These are phyloP conservation scores for Ehretia macrophylla DNA, from an alignment of 257 asterid genomes.

Conservation along the genomic window DNA sequence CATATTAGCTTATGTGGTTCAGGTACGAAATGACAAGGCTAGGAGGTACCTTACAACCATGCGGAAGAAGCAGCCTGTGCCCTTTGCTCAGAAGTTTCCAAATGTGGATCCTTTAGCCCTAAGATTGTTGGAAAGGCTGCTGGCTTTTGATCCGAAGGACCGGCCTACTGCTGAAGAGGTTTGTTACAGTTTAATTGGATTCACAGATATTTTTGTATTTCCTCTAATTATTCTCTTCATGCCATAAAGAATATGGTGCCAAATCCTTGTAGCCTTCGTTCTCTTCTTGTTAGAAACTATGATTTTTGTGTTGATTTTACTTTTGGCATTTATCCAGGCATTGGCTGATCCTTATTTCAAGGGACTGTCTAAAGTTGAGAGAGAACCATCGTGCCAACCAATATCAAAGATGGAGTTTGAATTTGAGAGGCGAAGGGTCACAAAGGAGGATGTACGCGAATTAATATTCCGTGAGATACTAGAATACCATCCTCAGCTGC, in stretches of 20 bases:
- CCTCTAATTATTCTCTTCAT: too few species aligned
- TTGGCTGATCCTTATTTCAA: conserved; percentile 78
- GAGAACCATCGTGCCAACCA: conserved; percentile 80
- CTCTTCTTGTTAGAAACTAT: background rate
- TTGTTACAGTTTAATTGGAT: conserved; percentile 13
- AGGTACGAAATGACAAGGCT: conserved; percentile 92
- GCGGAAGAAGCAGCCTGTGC: conserved; percentile 73
- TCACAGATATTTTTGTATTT: background rate
- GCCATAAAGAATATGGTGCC: background rate
- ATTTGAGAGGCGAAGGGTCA: conserved; percentile 82
- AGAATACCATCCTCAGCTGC: conserved; percentile 84
- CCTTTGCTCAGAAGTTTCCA: conserved; percentile 69
- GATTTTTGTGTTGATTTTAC: conserved; percentile 1
- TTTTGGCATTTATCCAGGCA: conserved; percentile 38
- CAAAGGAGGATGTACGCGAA: conserved; percentile 75
- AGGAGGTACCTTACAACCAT: conserved; percentile 73
- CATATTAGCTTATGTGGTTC: conserved; percentile 14
- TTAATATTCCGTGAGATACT: conserved; percentile 75
- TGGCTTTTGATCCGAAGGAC: conserved; percentile 88
- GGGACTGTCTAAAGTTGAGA: conserved; percentile 69
- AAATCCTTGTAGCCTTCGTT: background rate
- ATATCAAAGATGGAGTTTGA: conserved; percentile 78
- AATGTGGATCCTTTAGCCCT: conserved; percentile 78
- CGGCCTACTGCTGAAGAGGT: conserved; percentile 92
- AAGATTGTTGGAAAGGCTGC: conserved; percentile 62